Evolutionary conservation across 192 early-diverging fungal genomes (phyloP), one percentile per base, ranked within the genome.

Genomic region (Entophlyctis luteolus): DNA sequence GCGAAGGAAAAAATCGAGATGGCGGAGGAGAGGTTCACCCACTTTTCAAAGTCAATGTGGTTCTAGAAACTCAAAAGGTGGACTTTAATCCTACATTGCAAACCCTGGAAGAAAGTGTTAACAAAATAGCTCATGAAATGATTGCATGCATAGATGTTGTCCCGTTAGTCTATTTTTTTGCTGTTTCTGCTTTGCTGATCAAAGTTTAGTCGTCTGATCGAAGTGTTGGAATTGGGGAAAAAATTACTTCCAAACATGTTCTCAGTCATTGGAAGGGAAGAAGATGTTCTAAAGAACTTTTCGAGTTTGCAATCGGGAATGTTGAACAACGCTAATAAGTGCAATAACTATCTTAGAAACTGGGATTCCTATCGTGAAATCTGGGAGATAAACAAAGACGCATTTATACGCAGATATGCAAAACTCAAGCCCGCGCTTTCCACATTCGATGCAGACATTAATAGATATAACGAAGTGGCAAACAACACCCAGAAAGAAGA

Each of bases 341-440:
- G 85, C 59, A 81, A 84, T 66, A 70, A 77, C 4, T 87, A 87
- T 67, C 70, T 87, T 18, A 71, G 75, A 14, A 85, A 87, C 52
- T 87, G 85, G 85, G 85, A 87, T 71, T 72, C 79, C 12, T 87
- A 87, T 69, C 72, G 84, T 23, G 85, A 87, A 57, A 87, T 87
- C 47, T 87, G 85, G 85, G 85, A 87, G 73, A 87, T 87, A 71
- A 87, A 86, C 74, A 87, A 87, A 48, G 85, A 87, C 59, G 85
- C 85, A 12, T 87, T 87, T 56, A 87, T 87, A 38, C 68, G 85
- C 3, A 73, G 85, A 8, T 87, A 87, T 52, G 85, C 85, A 10
- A 87, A 87, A 60, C 72, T 86, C 25, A 87, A 87, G 67, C 85
- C 85, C 0, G 80, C 85, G 10, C 67, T 87, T 14, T 82, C 82